Conservation (phyloP, 1,284 basidiomycete genomes). For the Naganishia sp. region DNA sequence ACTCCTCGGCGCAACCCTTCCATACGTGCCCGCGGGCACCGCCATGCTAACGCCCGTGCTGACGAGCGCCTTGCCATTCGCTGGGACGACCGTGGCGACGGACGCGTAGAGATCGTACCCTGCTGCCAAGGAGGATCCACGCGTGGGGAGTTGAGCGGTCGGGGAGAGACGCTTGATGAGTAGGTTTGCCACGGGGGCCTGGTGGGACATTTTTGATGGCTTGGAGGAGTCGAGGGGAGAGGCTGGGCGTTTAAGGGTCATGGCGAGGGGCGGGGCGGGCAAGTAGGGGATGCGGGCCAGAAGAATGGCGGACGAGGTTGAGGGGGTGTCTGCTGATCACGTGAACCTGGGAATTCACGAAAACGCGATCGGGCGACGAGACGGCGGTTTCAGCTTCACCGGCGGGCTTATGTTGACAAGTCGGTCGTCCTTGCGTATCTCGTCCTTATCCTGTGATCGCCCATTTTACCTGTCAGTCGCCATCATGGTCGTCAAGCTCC, state of each 20-base stretch:
- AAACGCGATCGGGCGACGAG: constrained; percentile 8
- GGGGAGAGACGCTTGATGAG: constrained; percentile 82
- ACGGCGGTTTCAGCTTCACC: background rate
- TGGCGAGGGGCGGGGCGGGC: background rate
- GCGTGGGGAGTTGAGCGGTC: constrained; percentile 79
- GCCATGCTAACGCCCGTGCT: constrained; percentile 90
- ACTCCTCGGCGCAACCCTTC: constrained; percentile 89
- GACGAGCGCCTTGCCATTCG: constrained; percentile 82
- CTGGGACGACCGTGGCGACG: constrained; percentile 74
- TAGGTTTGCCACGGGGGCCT: constrained; percentile 53
- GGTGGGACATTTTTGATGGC: constrained; percentile 27
- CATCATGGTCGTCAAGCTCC: constrained; percentile 78
- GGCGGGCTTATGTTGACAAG: background rate
- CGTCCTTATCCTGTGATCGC: background rate
- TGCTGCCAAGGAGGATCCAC: constrained; percentile 81
- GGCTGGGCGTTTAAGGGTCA: constrained; percentile 27
- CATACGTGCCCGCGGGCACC: constrained; percentile 89
- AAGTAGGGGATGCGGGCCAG: background rate
- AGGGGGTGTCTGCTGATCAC: constrained; percentile 14
- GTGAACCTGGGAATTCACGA: constrained; percentile 19
- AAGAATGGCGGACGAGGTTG: constrained; percentile 2
- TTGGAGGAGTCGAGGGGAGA: constrained; percentile 30
- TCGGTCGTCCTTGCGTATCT: background rate
- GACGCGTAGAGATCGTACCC: constrained; percentile 95
- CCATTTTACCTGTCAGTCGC: background rate